Percentiles rank a stretch among this genome's conserved stretches.
phyloP scores from a whole-genome alignment of 2,329 filamentous ascomycete species.

The Trichoderma pleuroti region DNA sequence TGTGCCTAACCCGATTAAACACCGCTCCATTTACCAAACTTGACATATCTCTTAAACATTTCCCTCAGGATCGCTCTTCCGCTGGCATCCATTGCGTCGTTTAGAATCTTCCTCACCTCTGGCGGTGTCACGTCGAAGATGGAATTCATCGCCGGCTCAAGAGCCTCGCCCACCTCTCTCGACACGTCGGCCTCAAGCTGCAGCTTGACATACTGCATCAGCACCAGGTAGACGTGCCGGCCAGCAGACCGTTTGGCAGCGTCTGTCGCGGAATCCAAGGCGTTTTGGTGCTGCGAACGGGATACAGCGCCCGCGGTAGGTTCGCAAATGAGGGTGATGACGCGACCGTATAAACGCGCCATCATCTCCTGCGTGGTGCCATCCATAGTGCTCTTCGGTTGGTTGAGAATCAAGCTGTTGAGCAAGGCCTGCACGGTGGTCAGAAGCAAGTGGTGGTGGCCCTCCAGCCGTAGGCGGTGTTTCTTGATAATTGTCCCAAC shows the following conservation, averaged over 20 bases:
- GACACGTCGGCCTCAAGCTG: constrained; percentile 55
- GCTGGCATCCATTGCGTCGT: constrained; percentile 57
- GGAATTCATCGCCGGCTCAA: constrained; percentile 57
- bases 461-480: constrained; percentile 58
- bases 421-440: constrained; percentile 55
- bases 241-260: constrained; percentile 59
- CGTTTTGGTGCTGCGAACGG: constrained; percentile 40
- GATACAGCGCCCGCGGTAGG: constrained; percentile 55
- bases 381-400: constrained; percentile 20
- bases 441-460: constrained; percentile 58
- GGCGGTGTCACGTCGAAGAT: constrained; percentile 56
- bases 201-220: constrained; percentile 58
- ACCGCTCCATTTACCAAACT: constrained; percentile 63
- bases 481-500: constrained; percentile 56
- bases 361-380: constrained; percentile 39
- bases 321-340: constrained; percentile 58
- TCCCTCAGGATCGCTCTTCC: constrained; percentile 57
- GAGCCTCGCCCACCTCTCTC: constrained; percentile 49
- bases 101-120: constrained; percentile 54
- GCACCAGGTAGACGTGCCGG: constrained; percentile 58
- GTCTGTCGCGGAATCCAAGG: constrained; percentile 58
- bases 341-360: constrained; percentile 51
- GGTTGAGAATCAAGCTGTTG: constrained; percentile 42
- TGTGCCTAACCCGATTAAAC: constrained; percentile 37
- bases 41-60: constrained; percentile 57